phyloP scores from a whole-genome alignment of 768 basidiomycete species.

The Kondoa subrosea region DNA sequence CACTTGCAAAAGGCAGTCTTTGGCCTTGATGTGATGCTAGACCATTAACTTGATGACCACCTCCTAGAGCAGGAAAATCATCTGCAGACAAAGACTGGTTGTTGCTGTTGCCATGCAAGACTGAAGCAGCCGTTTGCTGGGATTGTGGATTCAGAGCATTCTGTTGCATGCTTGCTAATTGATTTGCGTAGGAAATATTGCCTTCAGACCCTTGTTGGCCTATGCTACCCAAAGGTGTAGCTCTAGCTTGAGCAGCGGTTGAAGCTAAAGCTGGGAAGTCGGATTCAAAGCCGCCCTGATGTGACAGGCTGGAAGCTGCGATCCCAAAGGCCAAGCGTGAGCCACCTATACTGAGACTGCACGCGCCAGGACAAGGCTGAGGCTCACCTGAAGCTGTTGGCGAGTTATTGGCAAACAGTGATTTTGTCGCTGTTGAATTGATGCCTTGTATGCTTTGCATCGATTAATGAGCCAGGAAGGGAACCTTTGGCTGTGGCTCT shows the following conservation, averaged over 20 bases:
- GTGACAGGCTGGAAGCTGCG: no score
- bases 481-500: no score
- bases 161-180: neutral
- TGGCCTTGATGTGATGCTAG: neutral
- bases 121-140: conserved; percentile 1
- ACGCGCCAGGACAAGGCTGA: no score
- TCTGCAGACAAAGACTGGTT: conserved; percentile 43
- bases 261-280: neutral
- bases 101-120: neutral
- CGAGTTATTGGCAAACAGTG: no score
- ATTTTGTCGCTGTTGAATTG: no score
- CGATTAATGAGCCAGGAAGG: no score
- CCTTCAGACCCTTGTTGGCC: neutral
- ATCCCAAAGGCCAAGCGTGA: no score
- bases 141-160: neutral
- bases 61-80: conserved; percentile 19
- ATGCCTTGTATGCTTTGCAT: no score
- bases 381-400: no score
- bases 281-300: no score
- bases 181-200: neutral
- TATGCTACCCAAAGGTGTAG: neutral
- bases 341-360: no score
- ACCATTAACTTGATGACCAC: conserved; percentile 5
- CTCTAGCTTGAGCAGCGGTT: neutral
- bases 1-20: conserved; percentile 5